Evolutionary conservation across 2,329 filamentous ascomycete species (phyloP).

Genomic region (Colletotrichum cereale): DNA sequence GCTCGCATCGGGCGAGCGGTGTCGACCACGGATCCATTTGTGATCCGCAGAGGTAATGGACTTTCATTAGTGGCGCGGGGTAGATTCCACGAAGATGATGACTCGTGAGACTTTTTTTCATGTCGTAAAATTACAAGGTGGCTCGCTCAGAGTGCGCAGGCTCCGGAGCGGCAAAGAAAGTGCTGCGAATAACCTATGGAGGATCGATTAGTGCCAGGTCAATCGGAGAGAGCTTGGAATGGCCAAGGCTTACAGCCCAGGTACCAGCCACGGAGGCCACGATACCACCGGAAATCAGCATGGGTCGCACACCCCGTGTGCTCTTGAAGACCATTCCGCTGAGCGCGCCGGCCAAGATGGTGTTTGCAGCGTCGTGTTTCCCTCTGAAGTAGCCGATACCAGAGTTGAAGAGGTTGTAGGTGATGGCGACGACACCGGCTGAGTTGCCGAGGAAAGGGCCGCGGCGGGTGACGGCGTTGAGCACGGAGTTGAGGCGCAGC

Average conservation of each 20-base stretch:
- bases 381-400: conserved; percentile 82
- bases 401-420: conserved; percentile 95
- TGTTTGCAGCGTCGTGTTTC: conserved; percentile 92
- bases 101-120: conserved; percentile 22
- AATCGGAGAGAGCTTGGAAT: neutral
- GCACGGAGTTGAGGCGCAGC: conserved; percentile 90
- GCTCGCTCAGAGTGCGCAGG: conserved; percentile 41
- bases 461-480: conserved; percentile 93
- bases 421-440: conserved; percentile 93
- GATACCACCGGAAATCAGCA: conserved; percentile 93
- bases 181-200: conserved; percentile 53
- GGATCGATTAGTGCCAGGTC: conserved; percentile 18
- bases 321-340: conserved; percentile 98
- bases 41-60: conserved; percentile 21
- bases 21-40: conserved; percentile 27
- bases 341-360: conserved; percentile 84
- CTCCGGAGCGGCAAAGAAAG: conserved; percentile 57
- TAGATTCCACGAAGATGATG: conserved; percentile 29
- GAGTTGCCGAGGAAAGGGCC: conserved; percentile 97
- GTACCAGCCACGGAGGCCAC: conserved; percentile 86
- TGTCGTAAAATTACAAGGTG: conserved; percentile 40
- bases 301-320: conserved; percentile 88
- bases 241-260: conserved; percentile 82
- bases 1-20: conserved; percentile 40
- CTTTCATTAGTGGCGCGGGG: conserved; percentile 35